Conservation (phyloP, 306 rosid genomes). For the Hippophae gyantsensis region DNA sequence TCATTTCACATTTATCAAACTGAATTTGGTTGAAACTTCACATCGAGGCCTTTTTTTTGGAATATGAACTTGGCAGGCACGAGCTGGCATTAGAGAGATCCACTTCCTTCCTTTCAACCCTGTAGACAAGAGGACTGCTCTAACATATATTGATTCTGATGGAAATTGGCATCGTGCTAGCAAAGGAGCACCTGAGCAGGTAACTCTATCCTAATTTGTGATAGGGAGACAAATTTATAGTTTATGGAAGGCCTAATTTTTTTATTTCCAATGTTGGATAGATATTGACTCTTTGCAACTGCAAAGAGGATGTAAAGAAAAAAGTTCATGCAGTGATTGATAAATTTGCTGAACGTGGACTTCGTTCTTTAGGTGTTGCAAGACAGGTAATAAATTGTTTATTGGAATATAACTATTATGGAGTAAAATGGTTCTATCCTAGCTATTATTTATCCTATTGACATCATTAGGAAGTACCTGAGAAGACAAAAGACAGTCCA, state of each 20-base stretch:
- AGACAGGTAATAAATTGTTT: slow-evolving; percentile 61
- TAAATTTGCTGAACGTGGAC: slow-evolving; percentile 96
- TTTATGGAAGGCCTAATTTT: slow-evolving; percentile 4
- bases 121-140: slow-evolving; percentile 96
- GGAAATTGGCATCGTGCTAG: slow-evolving; percentile 89
- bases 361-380: slow-evolving; percentile 89
- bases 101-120: slow-evolving; percentile 98
- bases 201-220: slow-evolving; percentile 20
- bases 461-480: slow-evolving; percentile 63
- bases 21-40: not conserved
- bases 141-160: slow-evolving; percentile 79
- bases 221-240: not conserved
- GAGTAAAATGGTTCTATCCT: slow-evolving; percentile 5
- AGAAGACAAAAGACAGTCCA: slow-evolving; percentile 64
- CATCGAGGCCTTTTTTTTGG: slow-evolving; percentile 3
- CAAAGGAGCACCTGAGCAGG: slow-evolving; percentile 99
- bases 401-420: slow-evolving; percentile 6
- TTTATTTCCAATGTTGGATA: slow-evolving; percentile 25
- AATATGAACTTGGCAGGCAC: slow-evolving; percentile 48
- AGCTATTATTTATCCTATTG: slow-evolving; percentile 8
- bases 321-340: slow-evolving; percentile 66
- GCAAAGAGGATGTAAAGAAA: slow-evolving; percentile 70
- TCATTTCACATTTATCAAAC: too few species aligned
- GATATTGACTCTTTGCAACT: slow-evolving; percentile 86
- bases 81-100: slow-evolving; percentile 86